These are phyloP conservation scores for Ganoderma lingzhi DNA, from an alignment of 1,284 basidiomycete species.

Conservation along the genomic window DNA sequence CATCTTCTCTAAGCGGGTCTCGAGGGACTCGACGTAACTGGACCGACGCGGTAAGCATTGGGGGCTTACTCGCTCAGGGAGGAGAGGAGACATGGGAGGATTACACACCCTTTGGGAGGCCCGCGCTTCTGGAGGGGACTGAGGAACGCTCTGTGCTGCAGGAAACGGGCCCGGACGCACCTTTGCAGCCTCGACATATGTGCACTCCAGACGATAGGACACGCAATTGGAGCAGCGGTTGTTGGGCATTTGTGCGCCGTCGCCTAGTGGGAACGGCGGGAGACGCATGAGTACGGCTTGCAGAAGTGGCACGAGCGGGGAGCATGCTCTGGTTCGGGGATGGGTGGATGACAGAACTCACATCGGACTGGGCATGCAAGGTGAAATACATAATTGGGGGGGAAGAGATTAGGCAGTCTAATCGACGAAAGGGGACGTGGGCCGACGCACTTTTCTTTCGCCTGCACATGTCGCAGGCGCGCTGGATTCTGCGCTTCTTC, in stretches of 20 bases:
- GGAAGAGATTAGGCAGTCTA: neutral
- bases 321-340: neutral
- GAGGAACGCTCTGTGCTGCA: constrained; percentile 10
- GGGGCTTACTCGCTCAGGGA: constrained; percentile 15
- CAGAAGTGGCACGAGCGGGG: neutral
- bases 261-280: constrained; percentile 34
- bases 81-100: neutral
- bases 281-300: neutral
- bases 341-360: constrained; percentile 19
- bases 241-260: constrained; percentile 57
- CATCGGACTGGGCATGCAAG: constrained; percentile 34
- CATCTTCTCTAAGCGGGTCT: constrained; percentile 76
- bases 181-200: constrained; percentile 79
- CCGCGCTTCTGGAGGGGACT: constrained; percentile 69
- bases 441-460: constrained; percentile 72
- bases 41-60: neutral
- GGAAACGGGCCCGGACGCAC: constrained; percentile 45
- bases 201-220: constrained; percentile 78
- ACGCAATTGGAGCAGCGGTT: constrained; percentile 83
- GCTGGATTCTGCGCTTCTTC: constrained; percentile 76
- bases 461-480: constrained; percentile 80
- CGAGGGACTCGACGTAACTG: constrained; percentile 78
- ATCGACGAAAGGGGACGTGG: constrained; percentile 4
- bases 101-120: constrained; percentile 80
- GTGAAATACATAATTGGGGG: constrained; percentile 7